Evolutionary conservation across 495 filamentous ascomycete species (phyloP).

Genomic region (Hyaloscypha bicolor): DNA sequence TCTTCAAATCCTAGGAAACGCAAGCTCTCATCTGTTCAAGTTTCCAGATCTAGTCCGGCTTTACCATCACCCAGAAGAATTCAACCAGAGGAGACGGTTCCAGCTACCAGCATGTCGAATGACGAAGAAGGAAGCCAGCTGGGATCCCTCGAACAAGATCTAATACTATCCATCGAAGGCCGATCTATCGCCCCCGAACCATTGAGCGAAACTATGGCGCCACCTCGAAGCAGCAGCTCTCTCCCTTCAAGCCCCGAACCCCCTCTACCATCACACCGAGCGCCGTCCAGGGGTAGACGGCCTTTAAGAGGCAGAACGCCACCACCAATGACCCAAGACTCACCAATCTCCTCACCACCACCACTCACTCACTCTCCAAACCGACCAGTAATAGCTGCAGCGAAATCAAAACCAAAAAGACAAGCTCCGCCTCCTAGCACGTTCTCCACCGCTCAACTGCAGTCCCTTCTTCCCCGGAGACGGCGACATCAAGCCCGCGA

Average conservation of each 20-base stretch:
- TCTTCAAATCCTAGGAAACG: slow-evolving; percentile 40
- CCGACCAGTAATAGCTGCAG: slow-evolving; percentile 34
- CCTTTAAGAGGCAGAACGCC: slow-evolving; percentile 25
- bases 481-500: slow-evolving; percentile 40
- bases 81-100: slow-evolving; percentile 20
- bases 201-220: slow-evolving; percentile 53
- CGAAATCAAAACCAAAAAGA: slow-evolving; percentile 28
- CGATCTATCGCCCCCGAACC: slow-evolving; percentile 36
- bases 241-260: slow-evolving; percentile 27
- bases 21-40: slow-evolving; percentile 36
- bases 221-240: slow-evolving; percentile 51
- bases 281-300: slow-evolving; percentile 17
- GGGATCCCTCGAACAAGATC: slow-evolving; percentile 3
- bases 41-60: slow-evolving; percentile 26
- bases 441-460: slow-evolving; percentile 47
- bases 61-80: slow-evolving; percentile 4
- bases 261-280: slow-evolving; percentile 2
- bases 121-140: slow-evolving; percentile 11
- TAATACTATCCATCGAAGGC: slow-evolving; percentile 23
- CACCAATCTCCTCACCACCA: slow-evolving; percentile 34
- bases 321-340: slow-evolving; percentile 26
- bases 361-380: slow-evolving; percentile 40
- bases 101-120: slow-evolving; percentile 14
- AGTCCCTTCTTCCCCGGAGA: slow-evolving; percentile 49
- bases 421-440: slow-evolving; percentile 25